Conservation (phyloP, 345 rosid species). For the Durio zibethinus region DNA sequence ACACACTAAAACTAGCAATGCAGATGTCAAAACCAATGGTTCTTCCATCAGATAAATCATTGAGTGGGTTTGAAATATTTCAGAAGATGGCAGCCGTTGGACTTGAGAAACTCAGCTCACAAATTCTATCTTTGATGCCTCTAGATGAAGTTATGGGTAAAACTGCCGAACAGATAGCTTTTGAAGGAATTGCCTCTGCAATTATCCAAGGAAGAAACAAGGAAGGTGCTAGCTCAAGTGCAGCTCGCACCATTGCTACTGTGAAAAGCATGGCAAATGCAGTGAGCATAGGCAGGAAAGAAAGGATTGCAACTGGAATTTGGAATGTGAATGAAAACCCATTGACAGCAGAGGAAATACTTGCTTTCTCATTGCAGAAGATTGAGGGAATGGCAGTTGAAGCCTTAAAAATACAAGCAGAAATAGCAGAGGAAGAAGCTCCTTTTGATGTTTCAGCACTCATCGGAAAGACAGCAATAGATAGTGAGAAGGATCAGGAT, state of each 20-base stretch:
- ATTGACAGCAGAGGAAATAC: conserved; percentile 59
- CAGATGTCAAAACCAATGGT: conserved; percentile 82
- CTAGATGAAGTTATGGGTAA: conserved; percentile 82
- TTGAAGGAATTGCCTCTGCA: conserved; percentile 93
- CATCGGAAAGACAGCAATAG: conserved; percentile 24
- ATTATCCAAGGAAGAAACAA: conserved; percentile 90
- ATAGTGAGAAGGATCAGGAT: conserved; percentile 27
- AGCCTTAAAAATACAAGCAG: conserved; percentile 84
- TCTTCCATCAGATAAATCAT: conserved; percentile 31
- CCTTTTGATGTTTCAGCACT: conserved; percentile 72
- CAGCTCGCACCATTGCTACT: conserved; percentile 73
- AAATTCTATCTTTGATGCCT: conserved; percentile 59
- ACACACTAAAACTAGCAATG: conserved; percentile 84
- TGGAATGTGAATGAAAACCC: conserved; percentile 73
- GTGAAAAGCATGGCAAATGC: conserved; percentile 78
- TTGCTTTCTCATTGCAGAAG: conserved; percentile 75
- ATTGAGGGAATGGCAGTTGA: conserved; percentile 76
- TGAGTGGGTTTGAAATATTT: conserved; percentile 65
- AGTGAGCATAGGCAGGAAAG: conserved; percentile 65
- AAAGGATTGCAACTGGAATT: conserved; percentile 76
- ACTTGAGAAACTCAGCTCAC: conserved; percentile 56
- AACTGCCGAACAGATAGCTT: conserved; percentile 95
- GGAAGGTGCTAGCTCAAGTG: conserved; percentile 86
- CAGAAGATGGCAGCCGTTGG: conserved; percentile 67
- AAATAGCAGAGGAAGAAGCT: conserved; percentile 72